phyloP scores from a whole-genome alignment of 1,139 yeast species.

The Scheffersomyces segobiensis region DNA sequence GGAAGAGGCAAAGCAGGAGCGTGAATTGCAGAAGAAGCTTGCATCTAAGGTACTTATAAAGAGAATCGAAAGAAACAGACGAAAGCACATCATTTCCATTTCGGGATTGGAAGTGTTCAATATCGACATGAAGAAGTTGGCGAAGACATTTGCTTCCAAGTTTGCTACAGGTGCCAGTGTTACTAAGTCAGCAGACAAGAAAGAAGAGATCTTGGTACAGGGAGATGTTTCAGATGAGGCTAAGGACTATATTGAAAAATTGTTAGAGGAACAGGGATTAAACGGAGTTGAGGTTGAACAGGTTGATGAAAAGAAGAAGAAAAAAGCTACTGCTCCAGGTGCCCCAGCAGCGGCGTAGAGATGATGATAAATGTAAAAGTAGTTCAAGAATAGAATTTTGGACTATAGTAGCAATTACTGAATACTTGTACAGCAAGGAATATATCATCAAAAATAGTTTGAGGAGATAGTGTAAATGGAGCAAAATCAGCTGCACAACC shows the following conservation, averaged over 20 bases:
- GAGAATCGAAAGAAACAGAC: constrained; percentile 86
- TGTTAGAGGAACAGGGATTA: constrained; percentile 80
- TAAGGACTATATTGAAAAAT: constrained; percentile 67
- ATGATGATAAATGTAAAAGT: neutral
- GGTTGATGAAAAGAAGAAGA: constrained; percentile 77
- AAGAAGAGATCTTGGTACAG: constrained; percentile 88
- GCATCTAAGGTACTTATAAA: constrained; percentile 80
- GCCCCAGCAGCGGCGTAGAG: neutral
- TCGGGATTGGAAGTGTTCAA: constrained; percentile 88
- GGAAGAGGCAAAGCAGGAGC: constrained; percentile 85
- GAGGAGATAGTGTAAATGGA: neutral
- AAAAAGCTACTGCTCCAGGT: constrained; percentile 44
- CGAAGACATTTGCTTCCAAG: constrained; percentile 89
- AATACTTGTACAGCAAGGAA: neutral
- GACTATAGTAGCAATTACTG: neutral
- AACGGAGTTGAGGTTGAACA: constrained; percentile 85
- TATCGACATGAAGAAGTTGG: constrained; percentile 84
- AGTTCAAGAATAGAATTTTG: neutral
- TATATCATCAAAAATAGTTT: neutral
- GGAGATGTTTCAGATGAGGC: constrained; percentile 96
- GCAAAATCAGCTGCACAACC: neutral
- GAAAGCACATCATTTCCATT: constrained; percentile 85
- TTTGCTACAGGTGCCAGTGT: constrained; percentile 97
- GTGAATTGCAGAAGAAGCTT: constrained; percentile 77
- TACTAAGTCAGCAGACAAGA: constrained; percentile 88